Percentiles rank a stretch among this genome's conserved stretches.
These are phyloP conservation scores for Cryptomeria japonica DNA, from an alignment of 75 land plant species.

Conservation along the genomic window DNA sequence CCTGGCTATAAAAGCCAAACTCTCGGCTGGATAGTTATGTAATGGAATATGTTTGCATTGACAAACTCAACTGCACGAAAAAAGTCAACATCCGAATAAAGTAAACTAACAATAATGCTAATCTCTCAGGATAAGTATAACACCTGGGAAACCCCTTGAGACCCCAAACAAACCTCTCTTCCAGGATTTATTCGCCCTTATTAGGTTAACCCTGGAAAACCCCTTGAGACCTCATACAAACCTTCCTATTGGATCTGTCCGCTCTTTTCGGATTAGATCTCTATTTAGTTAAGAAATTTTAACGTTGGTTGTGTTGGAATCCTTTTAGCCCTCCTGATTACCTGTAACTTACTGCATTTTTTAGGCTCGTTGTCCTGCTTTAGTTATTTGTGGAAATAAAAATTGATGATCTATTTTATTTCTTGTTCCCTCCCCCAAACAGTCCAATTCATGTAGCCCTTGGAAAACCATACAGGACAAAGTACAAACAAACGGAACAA, in stretches of 20 bases:
- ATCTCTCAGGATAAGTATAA: no score
- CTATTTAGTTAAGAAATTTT: not conserved
- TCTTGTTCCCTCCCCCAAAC: not conserved
- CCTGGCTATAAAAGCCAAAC: not conserved
- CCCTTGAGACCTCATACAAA: not conserved
- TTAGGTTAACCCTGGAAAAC: not conserved
- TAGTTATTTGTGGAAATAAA: not conserved
- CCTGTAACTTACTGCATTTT: not conserved
- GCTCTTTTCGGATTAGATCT: not conserved
- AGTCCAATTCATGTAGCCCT: not conserved
- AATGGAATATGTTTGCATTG: no score
- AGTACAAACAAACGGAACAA: not conserved
- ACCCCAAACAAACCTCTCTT: no score
- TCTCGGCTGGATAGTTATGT: no score
- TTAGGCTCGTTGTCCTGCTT: not conserved
- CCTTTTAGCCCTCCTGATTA: no score
- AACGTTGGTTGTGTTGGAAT: not conserved
- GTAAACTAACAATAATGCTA: not conserved
- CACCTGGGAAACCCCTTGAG: no score
- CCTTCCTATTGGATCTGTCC: not conserved
- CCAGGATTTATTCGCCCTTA: not conserved
- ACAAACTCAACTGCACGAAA: no score
- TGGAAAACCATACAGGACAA: not conserved
- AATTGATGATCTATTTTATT: not conserved
- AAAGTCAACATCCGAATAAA: not conserved